Evolutionary conservation across 2,329 filamentous ascomycete genomes (phyloP), one percentile per base, ranked within the genome.

Genomic region (Xylariaceae sp.): DNA sequence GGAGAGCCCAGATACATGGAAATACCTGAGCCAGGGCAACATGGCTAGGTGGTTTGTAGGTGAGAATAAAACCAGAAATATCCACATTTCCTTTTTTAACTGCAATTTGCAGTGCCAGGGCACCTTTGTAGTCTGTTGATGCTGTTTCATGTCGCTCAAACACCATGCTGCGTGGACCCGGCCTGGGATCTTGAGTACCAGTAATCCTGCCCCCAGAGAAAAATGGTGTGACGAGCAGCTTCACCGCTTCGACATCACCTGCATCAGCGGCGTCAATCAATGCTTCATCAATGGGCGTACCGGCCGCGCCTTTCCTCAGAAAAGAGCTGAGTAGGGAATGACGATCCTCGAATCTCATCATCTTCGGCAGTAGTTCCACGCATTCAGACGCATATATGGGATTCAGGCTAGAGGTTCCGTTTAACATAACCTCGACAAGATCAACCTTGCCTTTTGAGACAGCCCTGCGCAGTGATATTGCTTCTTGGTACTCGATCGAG

Each of bases 401-500:
- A 41, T 70, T 78, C 15, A 83, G 65, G 2, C 59, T 65, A 0
- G 76, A 73, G n/a, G 64, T 70, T 5, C 77, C 76, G 27, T 63
- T 72, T 1, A 85, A 65, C 18, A 85, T 67, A 2, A 78, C 71
- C 18, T 73, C 70, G 0, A 80, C 75, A 0, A 85, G 67, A 24
- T 75, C 75, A 4, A 76, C 60, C 15, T 81, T 76, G 0, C 77
- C 76, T 15, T 69, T 72, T 0, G 73, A 67, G 1, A 85, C 75
- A 3, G 80, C 78, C 20, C 71, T 73, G n/a, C 78, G 77, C 3
- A 85, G 52, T 1, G 77, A 77, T 6, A 72, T 67, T 0, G 77
- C 81, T 41, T 81, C 75, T 32, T 82, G 75, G 52, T 79, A 80
- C 58, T 83, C 81, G 24, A 83, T 71, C 0, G 81, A 82, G 0